These are phyloP conservation scores for Rhodosorus marinus DNA, from an alignment of 23 red algal species.

Conservation along the genomic window DNA sequence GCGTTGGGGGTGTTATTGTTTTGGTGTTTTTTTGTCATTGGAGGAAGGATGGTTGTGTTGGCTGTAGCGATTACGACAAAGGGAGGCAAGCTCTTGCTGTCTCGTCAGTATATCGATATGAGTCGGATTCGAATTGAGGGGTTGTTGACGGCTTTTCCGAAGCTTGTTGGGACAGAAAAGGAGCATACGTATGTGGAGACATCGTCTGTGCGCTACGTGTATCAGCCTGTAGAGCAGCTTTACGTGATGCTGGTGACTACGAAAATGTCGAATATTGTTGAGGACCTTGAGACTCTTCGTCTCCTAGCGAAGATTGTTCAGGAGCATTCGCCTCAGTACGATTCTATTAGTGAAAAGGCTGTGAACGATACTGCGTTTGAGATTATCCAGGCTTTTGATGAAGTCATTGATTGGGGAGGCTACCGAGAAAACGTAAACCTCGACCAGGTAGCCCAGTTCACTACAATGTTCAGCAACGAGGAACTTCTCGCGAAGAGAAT, in stretches of 20 bases:
- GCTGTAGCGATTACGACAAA: constrained; percentile 64
- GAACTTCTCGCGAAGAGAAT: constrained; percentile 94
- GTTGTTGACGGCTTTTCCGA: constrained; percentile 78
- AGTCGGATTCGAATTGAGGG: constrained; percentile 84
- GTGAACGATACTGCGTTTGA: constrained; percentile 91
- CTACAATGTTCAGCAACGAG: constrained; percentile 95
- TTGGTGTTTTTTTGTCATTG: too few species aligned
- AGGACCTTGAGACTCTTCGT: constrained; percentile 95
- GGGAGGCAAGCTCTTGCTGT: constrained; percentile 55
- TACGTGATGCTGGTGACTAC: constrained; percentile 95
- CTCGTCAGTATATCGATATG: constrained; percentile 84
- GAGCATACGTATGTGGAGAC: constrained; percentile 98
- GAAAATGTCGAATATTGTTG: constrained; percentile 90
- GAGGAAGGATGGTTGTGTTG: constrained; percentile 66
- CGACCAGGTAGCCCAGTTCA: constrained; percentile 50
- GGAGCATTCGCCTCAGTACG: constrained; percentile 69
- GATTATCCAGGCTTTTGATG: constrained; percentile 86
- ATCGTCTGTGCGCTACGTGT: constrained; percentile 88
- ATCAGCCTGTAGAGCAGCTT: constrained; percentile 87
- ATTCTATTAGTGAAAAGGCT: constrained; percentile 66
- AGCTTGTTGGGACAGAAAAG: constrained; percentile 59
- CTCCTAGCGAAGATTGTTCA: constrained; percentile 79
- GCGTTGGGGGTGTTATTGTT: too few species aligned
- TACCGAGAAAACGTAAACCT: constrained; percentile 57
- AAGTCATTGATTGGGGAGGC: constrained; percentile 97